These are phyloP conservation scores for Colletotrichum acutatum DNA, from an alignment of 2,329 filamentous ascomycete genomes.

Conservation along the genomic window DNA sequence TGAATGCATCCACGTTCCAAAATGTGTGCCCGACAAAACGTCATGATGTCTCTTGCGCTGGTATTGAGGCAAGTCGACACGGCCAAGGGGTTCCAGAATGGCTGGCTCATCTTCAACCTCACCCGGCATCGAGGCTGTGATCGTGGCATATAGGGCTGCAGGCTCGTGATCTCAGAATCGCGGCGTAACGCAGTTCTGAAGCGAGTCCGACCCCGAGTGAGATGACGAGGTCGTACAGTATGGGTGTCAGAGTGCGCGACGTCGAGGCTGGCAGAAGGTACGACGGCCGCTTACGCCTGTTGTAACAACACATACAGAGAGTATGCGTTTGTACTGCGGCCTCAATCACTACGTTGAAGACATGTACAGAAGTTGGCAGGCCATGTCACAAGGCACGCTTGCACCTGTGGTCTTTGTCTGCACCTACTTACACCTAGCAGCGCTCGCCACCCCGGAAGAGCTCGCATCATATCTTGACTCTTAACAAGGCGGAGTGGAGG, in stretches of 20 bases:
- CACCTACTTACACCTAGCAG: not conserved
- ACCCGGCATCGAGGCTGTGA: not conserved
- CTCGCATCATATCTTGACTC: not conserved
- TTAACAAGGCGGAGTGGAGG: not conserved
- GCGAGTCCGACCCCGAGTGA: not conserved
- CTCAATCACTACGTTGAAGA: not conserved
- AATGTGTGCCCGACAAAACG: not conserved
- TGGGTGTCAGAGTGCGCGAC: not conserved
- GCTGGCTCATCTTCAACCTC: not conserved
- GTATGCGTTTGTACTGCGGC: not conserved
- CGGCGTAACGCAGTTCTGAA: slow-evolving; percentile 1
- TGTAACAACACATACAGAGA: slow-evolving; percentile 15
- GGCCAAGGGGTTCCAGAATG: not conserved
- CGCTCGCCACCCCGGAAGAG: not conserved
- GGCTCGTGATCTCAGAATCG: slow-evolving; percentile 16
- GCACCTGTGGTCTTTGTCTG: not conserved
- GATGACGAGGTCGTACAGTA: not conserved
- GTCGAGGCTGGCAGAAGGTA: not conserved
- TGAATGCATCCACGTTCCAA: slow-evolving; percentile 20
- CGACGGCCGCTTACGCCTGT: not conserved
- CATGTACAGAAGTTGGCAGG: slow-evolving; percentile 3
- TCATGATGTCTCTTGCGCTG: slow-evolving; percentile 17
- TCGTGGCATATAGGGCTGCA: slow-evolving; percentile 30
- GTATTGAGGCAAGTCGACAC: slow-evolving; percentile 11
- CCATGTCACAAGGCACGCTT: not conserved